Evolutionary conservation across 78 protist genomes (phyloP).

Genomic region (Capsaspora owczarzaki): DNA sequence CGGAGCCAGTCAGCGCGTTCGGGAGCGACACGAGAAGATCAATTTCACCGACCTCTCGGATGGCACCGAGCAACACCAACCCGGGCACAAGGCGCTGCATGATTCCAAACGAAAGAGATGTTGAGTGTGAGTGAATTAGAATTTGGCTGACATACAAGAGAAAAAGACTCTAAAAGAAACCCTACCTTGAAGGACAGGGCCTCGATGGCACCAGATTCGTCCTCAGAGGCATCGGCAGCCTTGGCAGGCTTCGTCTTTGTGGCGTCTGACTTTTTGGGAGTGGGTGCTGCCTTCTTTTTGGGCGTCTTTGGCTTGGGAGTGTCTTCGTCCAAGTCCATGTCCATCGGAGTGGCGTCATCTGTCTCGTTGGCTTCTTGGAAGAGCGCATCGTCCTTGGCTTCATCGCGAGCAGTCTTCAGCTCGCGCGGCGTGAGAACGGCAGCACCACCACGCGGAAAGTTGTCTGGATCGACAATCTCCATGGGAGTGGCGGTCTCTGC

Average conservation of each 20-base stretch:
- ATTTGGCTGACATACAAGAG: background rate
- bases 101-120: background rate
- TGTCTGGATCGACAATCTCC: too few species aligned
- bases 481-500: too few species aligned
- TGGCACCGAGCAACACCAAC: slow-evolving; percentile 11
- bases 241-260: background rate
- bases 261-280: background rate
- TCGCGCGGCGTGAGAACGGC: background rate
- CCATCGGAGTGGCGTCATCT: too few species aligned
- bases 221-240: background rate
- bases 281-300: background rate
- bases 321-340: background rate
- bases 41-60: slow-evolving; percentile 6
- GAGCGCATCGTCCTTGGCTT: background rate
- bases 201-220: background rate
- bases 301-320: too few species aligned
- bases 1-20: slow-evolving; percentile 14
- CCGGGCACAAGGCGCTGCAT: slow-evolving; percentile 9
- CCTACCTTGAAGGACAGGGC: too few species aligned
- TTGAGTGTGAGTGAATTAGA: background rate
- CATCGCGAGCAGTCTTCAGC: too few species aligned
- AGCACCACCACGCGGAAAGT: background rate
- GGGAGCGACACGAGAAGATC: slow-evolving; percentile 16
- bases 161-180: background rate
- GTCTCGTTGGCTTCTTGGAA: too few species aligned